Percentiles rank a stretch among this genome's conserved stretches.
These are phyloP conservation scores for Phaeophleospora eucalypticola DNA, from an alignment of 2,329 filamentous ascomycete species.

Conservation along the genomic window DNA sequence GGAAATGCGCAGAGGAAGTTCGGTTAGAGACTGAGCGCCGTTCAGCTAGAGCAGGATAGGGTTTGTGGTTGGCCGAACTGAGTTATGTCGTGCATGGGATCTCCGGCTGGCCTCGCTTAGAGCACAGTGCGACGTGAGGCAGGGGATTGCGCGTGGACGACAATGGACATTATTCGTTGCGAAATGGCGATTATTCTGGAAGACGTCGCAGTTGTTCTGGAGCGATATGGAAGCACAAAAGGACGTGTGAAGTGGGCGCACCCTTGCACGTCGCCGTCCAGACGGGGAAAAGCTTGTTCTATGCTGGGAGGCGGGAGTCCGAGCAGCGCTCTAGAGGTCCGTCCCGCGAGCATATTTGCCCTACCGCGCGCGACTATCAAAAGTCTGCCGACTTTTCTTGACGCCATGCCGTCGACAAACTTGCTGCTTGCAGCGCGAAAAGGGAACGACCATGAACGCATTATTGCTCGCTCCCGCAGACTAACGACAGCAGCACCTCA, in stretches of 20 bases:
- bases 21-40: conserved; percentile 3
- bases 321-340: too few species aligned
- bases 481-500: too few species aligned
- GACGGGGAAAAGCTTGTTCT: background rate
- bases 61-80: conserved; percentile 2
- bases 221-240: background rate
- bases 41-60: conserved; percentile 4
- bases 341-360: background rate
- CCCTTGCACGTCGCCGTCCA: background rate
- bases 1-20: background rate
- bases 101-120: conserved; percentile 13
- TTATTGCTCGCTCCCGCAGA: too few species aligned
- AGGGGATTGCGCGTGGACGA: background rate
- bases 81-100: conserved; percentile 11
- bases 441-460: background rate
- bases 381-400: background rate
- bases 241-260: background rate
- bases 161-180: too few species aligned
- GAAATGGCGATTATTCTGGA: background rate
- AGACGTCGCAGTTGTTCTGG: background rate
- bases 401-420: background rate
- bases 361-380: background rate
- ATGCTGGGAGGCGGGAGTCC: too few species aligned
- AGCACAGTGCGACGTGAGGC: background rate
- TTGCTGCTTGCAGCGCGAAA: background rate